A percentile compares a stretch with the other conserved stretches of the same genome.
These are phyloP conservation scores for Penicillium vulpinum DNA, from an alignment of 2,329 filamentous ascomycete genomes.

Conservation along the genomic window DNA sequence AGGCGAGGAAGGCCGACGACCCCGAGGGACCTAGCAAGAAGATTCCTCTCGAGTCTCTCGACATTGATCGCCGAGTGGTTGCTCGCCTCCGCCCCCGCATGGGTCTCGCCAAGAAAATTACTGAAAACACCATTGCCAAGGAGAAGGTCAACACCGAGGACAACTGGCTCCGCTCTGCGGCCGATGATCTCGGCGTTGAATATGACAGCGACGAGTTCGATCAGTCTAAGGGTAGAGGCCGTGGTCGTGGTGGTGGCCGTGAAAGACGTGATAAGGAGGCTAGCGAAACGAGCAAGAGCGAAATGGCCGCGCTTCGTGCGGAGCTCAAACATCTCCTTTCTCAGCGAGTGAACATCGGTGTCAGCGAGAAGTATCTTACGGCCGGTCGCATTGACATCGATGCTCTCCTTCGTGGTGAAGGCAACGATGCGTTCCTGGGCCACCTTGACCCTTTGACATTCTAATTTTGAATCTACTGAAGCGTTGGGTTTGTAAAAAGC, in stretches of 20 bases:
- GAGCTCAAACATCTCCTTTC: slow-evolving; percentile 71
- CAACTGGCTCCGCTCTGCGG: slow-evolving; percentile 77
- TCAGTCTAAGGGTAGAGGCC: slow-evolving; percentile 63
- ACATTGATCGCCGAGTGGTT: slow-evolving; percentile 78
- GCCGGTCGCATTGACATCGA: slow-evolving; percentile 81
- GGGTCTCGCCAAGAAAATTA: slow-evolving; percentile 79
- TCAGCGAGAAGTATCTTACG: slow-evolving; percentile 83
- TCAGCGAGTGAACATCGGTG: slow-evolving; percentile 78
- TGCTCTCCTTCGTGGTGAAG: slow-evolving; percentile 64
- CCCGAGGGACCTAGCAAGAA: slow-evolving; percentile 52
- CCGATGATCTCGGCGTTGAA: slow-evolving; percentile 90
- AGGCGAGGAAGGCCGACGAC: slow-evolving; percentile 47
- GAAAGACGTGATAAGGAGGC: slow-evolving; percentile 74
- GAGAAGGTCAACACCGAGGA: slow-evolving; percentile 83
- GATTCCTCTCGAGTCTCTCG: slow-evolving; percentile 69
- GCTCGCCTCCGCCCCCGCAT: slow-evolving; percentile 74
- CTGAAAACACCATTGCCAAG: slow-evolving; percentile 79
- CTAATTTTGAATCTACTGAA: slow-evolving; percentile 14
- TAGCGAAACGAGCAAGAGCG: slow-evolving; percentile 67
- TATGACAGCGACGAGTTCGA: slow-evolving; percentile 88
- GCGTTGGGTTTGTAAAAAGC: slow-evolving; percentile 1
- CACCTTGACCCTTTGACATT: slow-evolving; percentile 50
- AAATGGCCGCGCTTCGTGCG: slow-evolving; percentile 68
- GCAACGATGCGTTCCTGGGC: slow-evolving; percentile 67
- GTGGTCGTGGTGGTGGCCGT: slow-evolving; percentile 72